phyloP scores from a whole-genome alignment of 139 green algal species.

The Chlorella sp. region DNA sequence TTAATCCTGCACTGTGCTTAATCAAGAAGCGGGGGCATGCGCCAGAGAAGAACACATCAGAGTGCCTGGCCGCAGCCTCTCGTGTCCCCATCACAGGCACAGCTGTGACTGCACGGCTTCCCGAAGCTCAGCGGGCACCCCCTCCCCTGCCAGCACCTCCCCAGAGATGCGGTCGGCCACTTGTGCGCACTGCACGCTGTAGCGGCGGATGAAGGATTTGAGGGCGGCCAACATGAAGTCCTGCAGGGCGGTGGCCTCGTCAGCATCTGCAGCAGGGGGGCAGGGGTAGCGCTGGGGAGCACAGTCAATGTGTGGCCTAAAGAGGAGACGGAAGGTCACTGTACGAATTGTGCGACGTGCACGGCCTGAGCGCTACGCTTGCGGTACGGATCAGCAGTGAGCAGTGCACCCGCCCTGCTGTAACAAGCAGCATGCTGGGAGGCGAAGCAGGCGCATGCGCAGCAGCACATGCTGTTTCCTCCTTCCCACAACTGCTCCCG shows the following conservation, averaged over 20 bases:
- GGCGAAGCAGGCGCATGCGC: neutral
- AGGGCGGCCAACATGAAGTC: conserved; percentile 41
- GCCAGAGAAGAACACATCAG: neutral
- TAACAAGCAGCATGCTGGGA: neutral
- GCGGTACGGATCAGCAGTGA: too few relatives aligned
- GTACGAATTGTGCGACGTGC: too few relatives aligned
- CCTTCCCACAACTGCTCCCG: too few relatives aligned
- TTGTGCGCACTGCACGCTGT: conserved; percentile 42
- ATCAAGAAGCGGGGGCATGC: neutral
- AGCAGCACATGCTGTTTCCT: neutral
- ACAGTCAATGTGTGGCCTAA: too few relatives aligned
- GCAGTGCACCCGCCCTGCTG: neutral
- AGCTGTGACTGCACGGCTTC: conserved; percentile 25
- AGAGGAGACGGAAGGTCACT: neutral
- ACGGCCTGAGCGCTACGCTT: too few relatives aligned
- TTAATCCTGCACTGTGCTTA: neutral
- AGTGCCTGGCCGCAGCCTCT: neutral
- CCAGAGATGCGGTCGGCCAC: conserved; percentile 26
- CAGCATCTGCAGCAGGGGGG: neutral
- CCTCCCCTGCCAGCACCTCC: conserved; percentile 21
- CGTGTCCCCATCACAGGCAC: neutral
- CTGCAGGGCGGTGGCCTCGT: conserved; percentile 32
- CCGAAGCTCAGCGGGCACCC: conserved; percentile 9
- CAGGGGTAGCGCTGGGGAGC: neutral
- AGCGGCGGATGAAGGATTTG: conserved; percentile 41